phyloP scores from a whole-genome alignment of 371 early-diverging fungal species.

The Nematocida ironsii region DNA sequence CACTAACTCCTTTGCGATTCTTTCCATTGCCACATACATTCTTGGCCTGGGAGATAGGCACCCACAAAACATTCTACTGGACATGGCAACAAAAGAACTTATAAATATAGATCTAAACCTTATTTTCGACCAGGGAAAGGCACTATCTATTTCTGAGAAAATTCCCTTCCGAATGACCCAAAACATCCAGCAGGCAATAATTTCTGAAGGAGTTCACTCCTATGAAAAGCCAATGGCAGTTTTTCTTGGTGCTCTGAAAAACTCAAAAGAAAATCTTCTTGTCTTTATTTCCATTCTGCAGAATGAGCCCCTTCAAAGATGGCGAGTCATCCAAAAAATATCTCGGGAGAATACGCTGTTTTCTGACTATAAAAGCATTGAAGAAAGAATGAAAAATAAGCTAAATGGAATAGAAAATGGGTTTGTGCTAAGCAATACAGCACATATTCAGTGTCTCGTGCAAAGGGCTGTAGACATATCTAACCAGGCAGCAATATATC shows the following conservation, averaged over 20 bases:
- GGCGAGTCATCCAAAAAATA: slow-evolving; percentile 29
- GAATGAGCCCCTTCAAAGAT: slow-evolving; percentile 47
- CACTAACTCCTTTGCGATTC: slow-evolving; percentile 86
- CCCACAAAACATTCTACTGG: slow-evolving; percentile 91
- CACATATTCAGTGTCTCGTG: slow-evolving; percentile 50
- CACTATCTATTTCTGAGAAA: slow-evolving; percentile 78
- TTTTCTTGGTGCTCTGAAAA: slow-evolving; percentile 33
- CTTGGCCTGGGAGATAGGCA: slow-evolving; percentile 93
- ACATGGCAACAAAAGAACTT: slow-evolving; percentile 82
- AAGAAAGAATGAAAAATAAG: slow-evolving; percentile 32
- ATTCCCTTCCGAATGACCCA: slow-evolving; percentile 94
- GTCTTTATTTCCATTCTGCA: slow-evolving; percentile 42
- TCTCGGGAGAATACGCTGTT: slow-evolving; percentile 5
- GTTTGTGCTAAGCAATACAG: slow-evolving; percentile 40
- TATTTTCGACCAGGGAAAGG: slow-evolving; percentile 82
- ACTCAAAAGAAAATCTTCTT: slow-evolving; percentile 35
- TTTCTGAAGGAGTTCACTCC: background rate
- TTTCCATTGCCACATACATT: slow-evolving; percentile 96
- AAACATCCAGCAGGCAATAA: slow-evolving; percentile 39
- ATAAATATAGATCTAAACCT: slow-evolving; percentile 98
- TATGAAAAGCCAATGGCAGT: slow-evolving; percentile 23
- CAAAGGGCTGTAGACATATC: slow-evolving; percentile 44
- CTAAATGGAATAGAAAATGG: slow-evolving; percentile 57
- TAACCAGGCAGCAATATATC: slow-evolving; percentile 48
- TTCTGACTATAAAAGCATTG: slow-evolving; percentile 47